These are phyloP conservation scores for Verticillium nonalfalfae DNA, from an alignment of 2,329 filamentous ascomycete genomes.

Conservation along the genomic window DNA sequence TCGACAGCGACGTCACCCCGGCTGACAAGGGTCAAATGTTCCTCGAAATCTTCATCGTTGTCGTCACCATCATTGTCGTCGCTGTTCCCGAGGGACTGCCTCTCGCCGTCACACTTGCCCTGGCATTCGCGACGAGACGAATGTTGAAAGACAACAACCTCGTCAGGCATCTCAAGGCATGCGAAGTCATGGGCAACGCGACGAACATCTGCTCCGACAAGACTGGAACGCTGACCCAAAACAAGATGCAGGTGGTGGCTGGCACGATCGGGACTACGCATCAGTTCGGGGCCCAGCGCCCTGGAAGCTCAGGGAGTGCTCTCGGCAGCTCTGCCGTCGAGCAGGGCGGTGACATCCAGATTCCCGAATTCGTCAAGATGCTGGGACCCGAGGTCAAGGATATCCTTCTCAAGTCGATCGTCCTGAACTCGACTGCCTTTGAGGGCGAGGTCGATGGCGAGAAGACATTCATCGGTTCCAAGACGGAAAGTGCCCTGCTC, in stretches of 20 bases:
- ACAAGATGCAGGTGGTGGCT: slow-evolving; percentile 62
- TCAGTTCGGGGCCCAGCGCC: slow-evolving; percentile 41
- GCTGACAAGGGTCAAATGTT: slow-evolving; percentile 75
- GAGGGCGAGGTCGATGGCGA: slow-evolving; percentile 65
- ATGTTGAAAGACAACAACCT: slow-evolving; percentile 76
- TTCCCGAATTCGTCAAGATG: slow-evolving; percentile 38
- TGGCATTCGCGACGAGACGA: slow-evolving; percentile 70
- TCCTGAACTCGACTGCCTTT: slow-evolving; percentile 68
- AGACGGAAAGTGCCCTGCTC: slow-evolving; percentile 72
- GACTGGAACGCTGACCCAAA: slow-evolving; percentile 61
- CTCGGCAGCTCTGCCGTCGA: slow-evolving; percentile 8
- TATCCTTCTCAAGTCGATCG: slow-evolving; percentile 52
- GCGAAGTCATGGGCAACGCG: slow-evolving; percentile 77
- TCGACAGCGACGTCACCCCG: slow-evolving; percentile 41
- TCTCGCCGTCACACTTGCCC: slow-evolving; percentile 68
- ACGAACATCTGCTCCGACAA: slow-evolving; percentile 66
- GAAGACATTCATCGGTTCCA: slow-evolving; percentile 66
- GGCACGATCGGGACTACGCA: slow-evolving; percentile 50
- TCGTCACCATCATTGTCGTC: slow-evolving; percentile 74
- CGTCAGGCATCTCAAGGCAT: slow-evolving; percentile 69
- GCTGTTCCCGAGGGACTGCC: slow-evolving; percentile 74
- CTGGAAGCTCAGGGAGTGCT: slow-evolving; percentile 16
- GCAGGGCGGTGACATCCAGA: slow-evolving; percentile 24
- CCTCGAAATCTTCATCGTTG: slow-evolving; percentile 69
- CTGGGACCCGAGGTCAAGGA: slow-evolving; percentile 42